A percentile compares a stretch with the other conserved stretches of the same genome.
These are phyloP conservation scores for Pholiota adiposa DNA, from an alignment of 1,284 basidiomycete species.

Conservation along the genomic window DNA sequence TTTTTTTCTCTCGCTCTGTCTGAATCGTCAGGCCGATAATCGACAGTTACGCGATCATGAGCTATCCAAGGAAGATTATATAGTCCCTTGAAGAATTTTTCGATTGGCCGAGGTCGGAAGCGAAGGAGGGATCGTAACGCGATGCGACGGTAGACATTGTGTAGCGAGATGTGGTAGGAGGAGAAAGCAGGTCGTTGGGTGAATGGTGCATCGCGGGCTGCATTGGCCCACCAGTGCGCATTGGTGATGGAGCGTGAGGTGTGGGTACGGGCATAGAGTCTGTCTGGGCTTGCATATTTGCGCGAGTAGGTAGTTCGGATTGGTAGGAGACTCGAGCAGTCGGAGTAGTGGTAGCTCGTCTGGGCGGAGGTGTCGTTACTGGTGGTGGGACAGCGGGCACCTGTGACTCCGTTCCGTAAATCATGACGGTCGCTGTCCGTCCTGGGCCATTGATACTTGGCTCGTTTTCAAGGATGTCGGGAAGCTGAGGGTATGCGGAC, in stretches of 20 bases:
- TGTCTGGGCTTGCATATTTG: slow-evolving; percentile 18
- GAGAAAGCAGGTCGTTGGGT: slow-evolving; percentile 30
- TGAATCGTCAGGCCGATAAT: slow-evolving; percentile 38
- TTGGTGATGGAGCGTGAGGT: slow-evolving; percentile 7
- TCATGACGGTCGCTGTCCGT: slow-evolving; percentile 30
- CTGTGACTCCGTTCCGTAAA: slow-evolving; percentile 27
- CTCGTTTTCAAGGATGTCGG: slow-evolving; percentile 11
- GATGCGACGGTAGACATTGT: slow-evolving; percentile 32
- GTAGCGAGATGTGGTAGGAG: slow-evolving; percentile 29
- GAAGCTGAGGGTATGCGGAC: slow-evolving; percentile 12
- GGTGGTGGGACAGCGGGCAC: slow-evolving; percentile 21
- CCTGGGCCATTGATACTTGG: slow-evolving; percentile 18
- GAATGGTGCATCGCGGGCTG: slow-evolving; percentile 16
- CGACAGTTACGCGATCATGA: slow-evolving; percentile 39
- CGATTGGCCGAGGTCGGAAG: slow-evolving; percentile 40
- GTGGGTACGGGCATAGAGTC: slow-evolving; percentile 6
- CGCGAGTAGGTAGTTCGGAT: slow-evolving; percentile 25
- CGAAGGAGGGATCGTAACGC: slow-evolving; percentile 41
- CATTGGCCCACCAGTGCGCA: slow-evolving; percentile 6
- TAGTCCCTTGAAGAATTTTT: slow-evolving; percentile 41
- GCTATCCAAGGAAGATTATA: slow-evolving; percentile 45
- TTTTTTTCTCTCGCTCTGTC: slow-evolving; percentile 27
- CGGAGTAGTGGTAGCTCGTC: neutral
- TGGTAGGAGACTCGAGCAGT: slow-evolving; percentile 26
- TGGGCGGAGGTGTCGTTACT: slow-evolving; percentile 8